Percentiles rank a stretch among this genome's conserved stretches.
Conservation (phyloP, 352 stramenopile genomes). For the Thalassiosira hispida region DNA sequence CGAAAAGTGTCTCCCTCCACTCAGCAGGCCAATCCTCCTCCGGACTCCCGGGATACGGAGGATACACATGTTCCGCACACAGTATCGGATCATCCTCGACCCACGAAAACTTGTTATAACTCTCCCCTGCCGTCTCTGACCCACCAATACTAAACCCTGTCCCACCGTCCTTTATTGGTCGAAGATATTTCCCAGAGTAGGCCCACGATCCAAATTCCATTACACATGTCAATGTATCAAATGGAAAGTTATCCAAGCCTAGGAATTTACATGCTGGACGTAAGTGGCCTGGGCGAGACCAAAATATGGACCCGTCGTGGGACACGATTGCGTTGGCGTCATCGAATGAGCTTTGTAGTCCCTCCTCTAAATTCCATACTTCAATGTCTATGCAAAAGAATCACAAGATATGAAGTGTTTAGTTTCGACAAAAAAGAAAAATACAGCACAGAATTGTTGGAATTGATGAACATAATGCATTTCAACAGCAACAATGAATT, state of each 20-base stretch:
- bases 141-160: conserved; percentile 35
- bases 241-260: conserved; percentile 56
- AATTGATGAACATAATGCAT: too few species aligned
- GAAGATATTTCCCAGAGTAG: conserved; percentile 48
- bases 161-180: conserved; percentile 18
- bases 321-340: conserved; percentile 48
- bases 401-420: too few species aligned
- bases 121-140: conserved; percentile 40
- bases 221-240: conserved; percentile 52
- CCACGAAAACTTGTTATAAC: conserved; percentile 49
- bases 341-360: conserved; percentile 28
- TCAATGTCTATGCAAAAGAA: too few species aligned
- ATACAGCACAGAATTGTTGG: too few species aligned
- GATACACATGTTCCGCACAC: conserved; percentile 35
- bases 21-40: conserved; percentile 55
- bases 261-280: conserved; percentile 52
- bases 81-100: conserved; percentile 20
- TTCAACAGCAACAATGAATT: too few species aligned
- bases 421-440: too few species aligned
- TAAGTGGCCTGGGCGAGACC: conserved; percentile 47
- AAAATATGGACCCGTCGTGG: conserved; percentile 46
- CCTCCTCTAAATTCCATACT: conserved; percentile 57
- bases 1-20: background rate
- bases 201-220: conserved; percentile 60
- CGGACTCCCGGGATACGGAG: conserved; percentile 20